Evolutionary conservation across 306 rosid genomes (phyloP).

Genomic region (Coriaria nepalensis): DNA sequence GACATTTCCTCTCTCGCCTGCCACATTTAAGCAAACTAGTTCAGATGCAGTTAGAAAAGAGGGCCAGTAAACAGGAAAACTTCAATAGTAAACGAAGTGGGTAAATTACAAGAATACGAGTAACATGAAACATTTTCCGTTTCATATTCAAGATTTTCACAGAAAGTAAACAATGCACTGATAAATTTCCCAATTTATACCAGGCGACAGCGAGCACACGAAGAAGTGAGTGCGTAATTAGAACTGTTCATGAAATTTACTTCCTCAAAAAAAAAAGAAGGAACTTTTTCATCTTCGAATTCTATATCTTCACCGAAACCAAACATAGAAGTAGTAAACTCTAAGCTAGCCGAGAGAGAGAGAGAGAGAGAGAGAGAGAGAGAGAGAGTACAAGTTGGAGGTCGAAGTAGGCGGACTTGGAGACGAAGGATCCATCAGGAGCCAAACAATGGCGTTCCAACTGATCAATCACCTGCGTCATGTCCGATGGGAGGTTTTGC

Average conservation of each 20-base stretch:
- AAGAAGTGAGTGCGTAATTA: too few species aligned
- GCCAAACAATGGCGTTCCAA: slow-evolving; percentile 90
- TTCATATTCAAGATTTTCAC: background rate
- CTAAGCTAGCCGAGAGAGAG: background rate
- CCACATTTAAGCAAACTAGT: slow-evolving; percentile 3
- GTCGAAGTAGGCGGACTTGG: slow-evolving; percentile 65
- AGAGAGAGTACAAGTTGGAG: slow-evolving; percentile 50
- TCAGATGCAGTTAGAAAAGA: too few species aligned
- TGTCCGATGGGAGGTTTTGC: slow-evolving; percentile 59
- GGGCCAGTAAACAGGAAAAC: too few species aligned
- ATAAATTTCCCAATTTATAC: background rate
- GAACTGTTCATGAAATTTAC: too few species aligned
- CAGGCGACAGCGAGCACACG: too few species aligned
- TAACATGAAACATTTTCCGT: too few species aligned
- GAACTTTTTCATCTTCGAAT: background rate
- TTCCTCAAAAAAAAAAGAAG: background rate
- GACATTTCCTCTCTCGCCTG: slow-evolving; percentile 99
- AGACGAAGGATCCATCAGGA: slow-evolving; percentile 79
- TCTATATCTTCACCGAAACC: slow-evolving; percentile 7
- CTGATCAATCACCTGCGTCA: slow-evolving; percentile 63
- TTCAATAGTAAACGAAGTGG: too few species aligned
- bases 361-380: slow-evolving; percentile 10
- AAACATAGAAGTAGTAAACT: slow-evolving; percentile 3
- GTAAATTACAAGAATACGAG: too few species aligned
- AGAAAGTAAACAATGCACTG: background rate